Percentiles rank a stretch among this genome's conserved stretches.
Conservation (phyloP, 148 eudicot species). For the Selenicereus undatus region DNA sequence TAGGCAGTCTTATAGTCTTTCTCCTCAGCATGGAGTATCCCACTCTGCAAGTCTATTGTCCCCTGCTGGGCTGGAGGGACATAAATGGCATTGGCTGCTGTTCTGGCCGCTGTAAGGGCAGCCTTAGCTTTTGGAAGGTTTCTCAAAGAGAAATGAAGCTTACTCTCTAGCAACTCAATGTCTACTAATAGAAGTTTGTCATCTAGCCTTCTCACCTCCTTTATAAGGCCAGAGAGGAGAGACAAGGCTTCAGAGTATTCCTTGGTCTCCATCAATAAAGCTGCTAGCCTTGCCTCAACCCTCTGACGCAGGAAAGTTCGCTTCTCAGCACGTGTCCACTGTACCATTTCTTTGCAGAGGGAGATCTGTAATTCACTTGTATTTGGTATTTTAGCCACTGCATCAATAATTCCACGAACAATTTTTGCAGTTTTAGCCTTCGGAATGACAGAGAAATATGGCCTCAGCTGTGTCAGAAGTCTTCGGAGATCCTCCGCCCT, state of each 20-base stretch:
- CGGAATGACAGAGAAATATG: conserved; percentile 38
- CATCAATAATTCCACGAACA: conserved; percentile 48
- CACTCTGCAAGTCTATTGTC: conserved; percentile 47
- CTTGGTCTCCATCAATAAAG: conserved; percentile 44
- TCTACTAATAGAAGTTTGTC: conserved; percentile 52
- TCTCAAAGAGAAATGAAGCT: conserved; percentile 48
- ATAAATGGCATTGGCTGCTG: conserved; percentile 51
- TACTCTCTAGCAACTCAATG: conserved; percentile 44
- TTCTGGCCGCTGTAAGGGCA: conserved; percentile 48
- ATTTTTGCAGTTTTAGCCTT: conserved; percentile 52
- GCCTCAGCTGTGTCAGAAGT: conserved; percentile 41
- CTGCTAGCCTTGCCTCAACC: conserved; percentile 45
- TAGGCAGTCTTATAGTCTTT: conserved; percentile 48
- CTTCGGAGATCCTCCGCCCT: conserved; percentile 40
- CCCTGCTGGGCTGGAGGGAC: conserved; percentile 56
- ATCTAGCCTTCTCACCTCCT: conserved; percentile 48
- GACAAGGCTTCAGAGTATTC: conserved; percentile 45
- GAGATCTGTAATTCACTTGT: conserved; percentile 44
- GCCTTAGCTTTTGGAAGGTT: conserved; percentile 56
- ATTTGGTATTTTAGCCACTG: conserved; percentile 44
- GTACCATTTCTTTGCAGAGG: conserved; percentile 50
- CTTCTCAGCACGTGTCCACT: conserved; percentile 45
- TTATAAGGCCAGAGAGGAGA: conserved; percentile 40
- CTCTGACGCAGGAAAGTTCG: conserved; percentile 45
- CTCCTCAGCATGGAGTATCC: conserved; percentile 48